Base-by-base conservation (phyloP, 1,284 basidiomycete species). In the Cryptococcus hybrid region DNA sequence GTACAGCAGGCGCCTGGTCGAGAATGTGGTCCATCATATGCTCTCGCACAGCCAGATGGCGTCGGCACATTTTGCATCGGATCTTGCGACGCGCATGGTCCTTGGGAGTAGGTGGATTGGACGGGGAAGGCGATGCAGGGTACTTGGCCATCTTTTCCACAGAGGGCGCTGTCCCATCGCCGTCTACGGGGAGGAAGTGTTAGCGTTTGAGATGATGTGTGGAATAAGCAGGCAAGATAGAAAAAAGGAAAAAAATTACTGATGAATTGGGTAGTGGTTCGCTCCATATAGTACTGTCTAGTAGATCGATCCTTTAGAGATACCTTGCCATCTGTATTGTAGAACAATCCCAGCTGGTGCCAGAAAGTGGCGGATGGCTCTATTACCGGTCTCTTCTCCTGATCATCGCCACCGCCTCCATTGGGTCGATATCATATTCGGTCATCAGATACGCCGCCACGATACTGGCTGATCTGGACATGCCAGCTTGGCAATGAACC, bases 11-110 rank as follows among this genome's bases (percentile, higher is more conserved):
- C 1, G 67, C 62, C 65, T 76, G 75, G 55, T 76, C 75, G 49
- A 76, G 68, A 43, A 90, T 90, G 69, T 94, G 92, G 70, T 92
- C 89, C 58, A 93, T 84, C 88, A 95, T 92, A 73, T 94, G 89
- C 70, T 94, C 92, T 30, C 90, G 83, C 0, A 89, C 84, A 0
- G 92, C 92, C 11, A 95, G 82, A 68, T 92, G 90, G 56, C 88
- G 86, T 60, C 90, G 82, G 80, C 92, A 95, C 86, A 89, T 92
- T 75, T 89, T 93, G 79, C 92, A 96, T 61, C 92, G 81, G 62
- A 96, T 90, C 53, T 79, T 77, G 35, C 78, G 69, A 3, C 74
- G 64, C 0, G 72, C 73, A 11, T 67, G 63, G 38, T 73, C 76
- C 11, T 56, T 53, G 2, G 88, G 86, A n/a, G n/a, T n/a, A n/a